phyloP scores from a whole-genome alignment of 768 basidiomycete species.

The Pleurotus citrinopileatus region DNA sequence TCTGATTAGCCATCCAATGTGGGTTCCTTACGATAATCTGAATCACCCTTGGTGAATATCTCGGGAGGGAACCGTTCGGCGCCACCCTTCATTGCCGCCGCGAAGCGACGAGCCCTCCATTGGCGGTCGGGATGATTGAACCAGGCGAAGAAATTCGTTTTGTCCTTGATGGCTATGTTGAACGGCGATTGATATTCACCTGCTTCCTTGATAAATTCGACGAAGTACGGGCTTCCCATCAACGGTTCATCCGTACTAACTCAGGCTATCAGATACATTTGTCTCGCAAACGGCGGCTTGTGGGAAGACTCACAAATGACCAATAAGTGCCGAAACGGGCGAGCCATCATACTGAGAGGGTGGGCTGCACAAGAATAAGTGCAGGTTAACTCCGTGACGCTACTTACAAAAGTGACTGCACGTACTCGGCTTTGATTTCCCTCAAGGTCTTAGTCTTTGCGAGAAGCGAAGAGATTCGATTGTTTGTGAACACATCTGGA shows the following conservation, averaged over 20 bases:
- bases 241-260: not conserved
- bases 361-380: too few relatives aligned
- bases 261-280: not conserved
- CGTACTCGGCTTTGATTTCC: conserved; percentile 25
- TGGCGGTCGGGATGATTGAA: conserved; percentile 15
- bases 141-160: conserved; percentile 14
- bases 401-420: too few relatives aligned
- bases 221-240: conserved; percentile 8
- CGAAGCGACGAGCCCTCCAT: not conserved
- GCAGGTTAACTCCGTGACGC: too few relatives aligned
- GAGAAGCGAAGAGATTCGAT: conserved; percentile 29
- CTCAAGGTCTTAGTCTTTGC: conserved; percentile 26
- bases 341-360: conserved; percentile 13
- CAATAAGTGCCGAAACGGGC: conserved; percentile 10
- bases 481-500: conserved; percentile 34
- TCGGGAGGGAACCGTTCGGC: not conserved
- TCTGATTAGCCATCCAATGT: too few relatives aligned
- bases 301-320: not conserved
- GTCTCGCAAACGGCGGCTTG: too few relatives aligned
- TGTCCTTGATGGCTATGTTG: conserved; percentile 15
- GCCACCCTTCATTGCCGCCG: not conserved
- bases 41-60: not conserved
- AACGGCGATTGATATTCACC: conserved; percentile 14
- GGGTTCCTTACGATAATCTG: not conserved
- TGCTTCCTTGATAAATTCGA: conserved; percentile 8